Evolutionary conservation across 345 rosid genomes (phyloP), one percentile per base, ranked within the genome.

Genomic region (Eucalyptus pauciflora): DNA sequence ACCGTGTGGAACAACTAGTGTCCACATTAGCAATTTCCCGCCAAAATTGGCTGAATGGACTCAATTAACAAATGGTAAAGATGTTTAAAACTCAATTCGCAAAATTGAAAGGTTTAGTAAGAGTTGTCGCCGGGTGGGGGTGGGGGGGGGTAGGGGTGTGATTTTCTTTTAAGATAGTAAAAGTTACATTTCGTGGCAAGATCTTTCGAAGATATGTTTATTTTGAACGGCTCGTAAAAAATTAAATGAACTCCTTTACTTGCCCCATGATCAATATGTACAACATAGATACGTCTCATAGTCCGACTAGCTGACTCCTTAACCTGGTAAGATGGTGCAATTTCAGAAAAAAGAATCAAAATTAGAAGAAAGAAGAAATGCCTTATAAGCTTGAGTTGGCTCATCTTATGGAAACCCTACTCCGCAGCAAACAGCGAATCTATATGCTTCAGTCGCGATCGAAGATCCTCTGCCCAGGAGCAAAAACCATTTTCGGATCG

Each of bases 381-480:
- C n/a, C 33, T 62, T 27, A 12, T 1, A 13, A 27, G 33, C 69
- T 62, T 29, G 15, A 13, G 17, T 62, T 29, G 69, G 76, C 3
- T 13, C 17, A 64, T 64, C 10, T 7, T n/a, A 64, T n/a, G 76
- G 76, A n/a, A n/a, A 64, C 20, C 41, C 41, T 64, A 64, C 15
- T 13, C 37, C 37, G 18, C 18, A 64, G 76, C 37, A 64, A 16
- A 24, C 37, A 5, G 17, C 5, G 76, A 79, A 31, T 86, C 45
- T 87, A 46, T 43, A 29, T 43, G 43, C 50, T 37, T 50, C 85
- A 89, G 41, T 62, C 27, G 51, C 71, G 50, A 88, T 92, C 92
- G 92, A 95, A 97, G 92, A 96, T 96, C 60, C 91, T 92, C 86
- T 97, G 99, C 86, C 99, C 99, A 0, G 99, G 99, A 33, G 99